Evolutionary conservation across 1,284 basidiomycete genomes (phyloP).

Genomic region (Fistulinella staudtii): DNA sequence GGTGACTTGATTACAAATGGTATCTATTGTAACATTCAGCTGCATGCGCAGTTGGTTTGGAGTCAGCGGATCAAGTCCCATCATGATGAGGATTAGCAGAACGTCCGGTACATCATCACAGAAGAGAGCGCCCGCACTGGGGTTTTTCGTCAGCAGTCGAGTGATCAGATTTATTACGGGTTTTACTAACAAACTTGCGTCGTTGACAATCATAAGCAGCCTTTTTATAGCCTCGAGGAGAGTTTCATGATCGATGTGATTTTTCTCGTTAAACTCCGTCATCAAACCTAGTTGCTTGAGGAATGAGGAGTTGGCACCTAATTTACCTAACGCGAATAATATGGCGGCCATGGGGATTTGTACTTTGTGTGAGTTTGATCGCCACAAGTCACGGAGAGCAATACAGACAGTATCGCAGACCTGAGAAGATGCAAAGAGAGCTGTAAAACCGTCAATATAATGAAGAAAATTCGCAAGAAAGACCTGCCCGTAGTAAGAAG

Average conservation of each 20-base stretch:
- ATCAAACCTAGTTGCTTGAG: conserved; percentile 17
- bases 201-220: conserved; percentile 42
- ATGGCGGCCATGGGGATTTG: conserved; percentile 20
- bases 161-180: background rate
- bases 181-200: conserved; percentile 44
- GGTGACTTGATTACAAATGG: conserved; percentile 36
- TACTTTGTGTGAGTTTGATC: conserved; percentile 2
- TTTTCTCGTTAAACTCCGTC: conserved; percentile 3
- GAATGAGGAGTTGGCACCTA: conserved; percentile 23
- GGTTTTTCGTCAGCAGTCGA: conserved; percentile 6
- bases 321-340: conserved; percentile 14
- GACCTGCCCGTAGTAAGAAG: conserved; percentile 42
- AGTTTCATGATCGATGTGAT: conserved; percentile 9
- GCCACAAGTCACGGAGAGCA: conserved; percentile 27
- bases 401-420: conserved; percentile 20
- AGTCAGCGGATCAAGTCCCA: conserved; percentile 53
- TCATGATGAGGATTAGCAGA: conserved; percentile 46
- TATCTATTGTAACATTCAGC: conserved; percentile 44
- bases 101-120: conserved; percentile 46
- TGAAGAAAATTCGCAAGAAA: background rate
- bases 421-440: conserved; percentile 18
- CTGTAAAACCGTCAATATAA: conserved; percentile 10
- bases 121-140: conserved; percentile 36
- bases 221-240: conserved; percentile 37
- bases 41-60: conserved; percentile 42